A percentile compares a stretch with the other conserved stretches of the same genome.
Evolutionary conservation across 2,329 filamentous ascomycete genomes (phyloP).

Genomic region (Juglanconis juglandina): DNA sequence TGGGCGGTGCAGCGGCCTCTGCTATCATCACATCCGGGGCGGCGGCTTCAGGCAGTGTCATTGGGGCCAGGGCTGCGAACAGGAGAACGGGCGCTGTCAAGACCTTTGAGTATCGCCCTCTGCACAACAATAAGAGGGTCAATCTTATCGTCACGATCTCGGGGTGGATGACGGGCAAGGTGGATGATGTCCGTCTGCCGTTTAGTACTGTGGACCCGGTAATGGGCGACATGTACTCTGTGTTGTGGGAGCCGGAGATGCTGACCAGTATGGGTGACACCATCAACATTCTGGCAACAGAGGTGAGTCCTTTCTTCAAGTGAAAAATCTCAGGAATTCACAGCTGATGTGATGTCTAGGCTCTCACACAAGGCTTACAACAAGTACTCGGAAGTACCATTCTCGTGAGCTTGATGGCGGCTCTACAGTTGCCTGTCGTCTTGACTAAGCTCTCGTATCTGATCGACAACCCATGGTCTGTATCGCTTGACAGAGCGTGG

Average conservation of each 20-base stretch:
- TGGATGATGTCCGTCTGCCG: slow-evolving; percentile 91
- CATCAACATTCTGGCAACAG: slow-evolving; percentile 95
- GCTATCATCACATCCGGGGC: slow-evolving; percentile 90
- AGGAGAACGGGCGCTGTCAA: slow-evolving; percentile 86
- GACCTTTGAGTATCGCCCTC: slow-evolving; percentile 92
- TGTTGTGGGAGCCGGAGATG: slow-evolving; percentile 98
- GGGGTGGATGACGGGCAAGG: slow-evolving; percentile 97
- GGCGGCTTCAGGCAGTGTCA: slow-evolving; percentile 79
- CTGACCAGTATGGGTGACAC: slow-evolving; percentile 96
- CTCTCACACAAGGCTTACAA: slow-evolving; percentile 91
- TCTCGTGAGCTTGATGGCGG: slow-evolving; percentile 84
- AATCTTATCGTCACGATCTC: slow-evolving; percentile 94
- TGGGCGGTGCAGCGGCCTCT: slow-evolving; percentile 87
- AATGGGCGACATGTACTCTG: slow-evolving; percentile 97
- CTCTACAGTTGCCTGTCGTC: slow-evolving; percentile 85
- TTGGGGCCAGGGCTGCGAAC: slow-evolving; percentile 81
- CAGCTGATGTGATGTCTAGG: slow-evolving; percentile 50
- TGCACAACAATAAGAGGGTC: slow-evolving; percentile 97
- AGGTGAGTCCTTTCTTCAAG: slow-evolving; percentile 57
- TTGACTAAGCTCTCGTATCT: slow-evolving; percentile 92
- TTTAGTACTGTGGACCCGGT: slow-evolving; percentile 95
- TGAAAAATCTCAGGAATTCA: slow-evolving; percentile 20
- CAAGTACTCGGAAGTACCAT: slow-evolving; percentile 91
- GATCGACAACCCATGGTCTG: slow-evolving; percentile 97
- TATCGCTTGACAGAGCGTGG: slow-evolving; percentile 88